Evolutionary conservation across 768 basidiomycete species (phyloP), one percentile per base, ranked within the genome.

Genomic region (Mrakia frigida): DNA sequence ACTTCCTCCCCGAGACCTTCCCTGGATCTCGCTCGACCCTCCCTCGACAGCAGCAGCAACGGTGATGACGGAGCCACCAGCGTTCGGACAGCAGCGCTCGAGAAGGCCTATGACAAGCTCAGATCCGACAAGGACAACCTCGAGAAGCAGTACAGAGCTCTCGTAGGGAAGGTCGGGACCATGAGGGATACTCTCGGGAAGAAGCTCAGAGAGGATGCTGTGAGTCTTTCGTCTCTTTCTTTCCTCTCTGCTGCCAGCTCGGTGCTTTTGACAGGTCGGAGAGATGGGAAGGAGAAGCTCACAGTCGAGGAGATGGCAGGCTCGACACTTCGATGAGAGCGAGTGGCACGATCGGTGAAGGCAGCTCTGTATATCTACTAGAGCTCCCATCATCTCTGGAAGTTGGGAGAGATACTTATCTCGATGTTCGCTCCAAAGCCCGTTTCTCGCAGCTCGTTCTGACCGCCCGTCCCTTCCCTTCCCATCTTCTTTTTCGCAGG

Each of bases 191-290:
- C 92, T 31, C 86, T 98, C 71, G 94, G 95, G 43, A 95, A 93
- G 82, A 98, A 98, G 84, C 86, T 98, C 74, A 90, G 92, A 83
- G 93, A 96, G 83, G 97, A 98, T 84, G 97, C 97, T 81, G 97
- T 98, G 85, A 80, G 90, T 87, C 43, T 28, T 11, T 5, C 6
- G 11, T 52, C 9, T 28, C 56, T 28, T 1, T 56, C 56, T 56
- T 28, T 25, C 41, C 74, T 75, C 69, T 73, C 78, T 77, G 76
- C 70, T 77, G 60, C 79, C 52, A 52, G 46, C 16, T 50, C 6
- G 16, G 63, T 46, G 53, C 33, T 33, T 18, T 16, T 53, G 21
- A 53, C 52, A 43, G 43, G 43, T 2, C 13, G 56, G 56, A 56
- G 56, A 56, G 56, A 56, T 56, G 56, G 46, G 46, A 14, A 50